A percentile compares a stretch with the other conserved stretches of the same genome.
Evolutionary conservation across 1,284 basidiomycete species (phyloP).

Genomic region (Trichosporon sp.): DNA sequence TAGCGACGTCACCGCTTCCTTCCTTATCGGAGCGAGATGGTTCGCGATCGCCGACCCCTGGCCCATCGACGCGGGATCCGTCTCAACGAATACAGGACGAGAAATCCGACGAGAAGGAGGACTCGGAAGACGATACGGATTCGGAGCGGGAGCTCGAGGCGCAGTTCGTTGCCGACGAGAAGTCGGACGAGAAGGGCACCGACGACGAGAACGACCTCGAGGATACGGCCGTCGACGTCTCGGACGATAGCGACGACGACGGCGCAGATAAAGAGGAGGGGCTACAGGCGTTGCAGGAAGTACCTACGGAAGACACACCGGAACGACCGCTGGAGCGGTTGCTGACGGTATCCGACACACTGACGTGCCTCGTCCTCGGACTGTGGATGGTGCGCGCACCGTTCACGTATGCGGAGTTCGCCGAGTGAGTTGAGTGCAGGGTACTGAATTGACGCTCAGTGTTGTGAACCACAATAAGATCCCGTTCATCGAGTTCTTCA

Average conservation of each 20-base stretch:
- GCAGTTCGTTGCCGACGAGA: background rate
- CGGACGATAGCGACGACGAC: conserved; percentile 27
- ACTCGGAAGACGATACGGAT: background rate
- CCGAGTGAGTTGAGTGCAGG: conserved; percentile 61
- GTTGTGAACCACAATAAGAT: conserved; percentile 70
- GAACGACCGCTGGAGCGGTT: background rate
- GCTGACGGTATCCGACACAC: conserved; percentile 40
- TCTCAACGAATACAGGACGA: background rate
- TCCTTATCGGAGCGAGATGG: conserved; percentile 56
- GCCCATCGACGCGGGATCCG: background rate
- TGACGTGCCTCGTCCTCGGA: conserved; percentile 63
- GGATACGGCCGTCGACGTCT: conserved; percentile 10
- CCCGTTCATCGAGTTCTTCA: conserved; percentile 77
- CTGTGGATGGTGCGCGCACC: conserved; percentile 79
- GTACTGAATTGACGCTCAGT: conserved; percentile 9
- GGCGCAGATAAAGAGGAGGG: conserved; percentile 27
- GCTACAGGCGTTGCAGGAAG: background rate
- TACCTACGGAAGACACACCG: background rate
- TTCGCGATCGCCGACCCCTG: background rate
- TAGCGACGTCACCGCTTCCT: conserved; percentile 59
- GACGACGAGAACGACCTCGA: conserved; percentile 6
- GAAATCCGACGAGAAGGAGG: background rate
- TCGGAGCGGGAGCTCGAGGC: background rate
- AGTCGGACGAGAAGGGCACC: background rate
- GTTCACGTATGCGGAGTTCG: conserved; percentile 71